Evolutionary conservation across 495 filamentous ascomycete genomes (phyloP), one percentile per base, ranked within the genome.

Genomic region (Aspergillus asperescens): DNA sequence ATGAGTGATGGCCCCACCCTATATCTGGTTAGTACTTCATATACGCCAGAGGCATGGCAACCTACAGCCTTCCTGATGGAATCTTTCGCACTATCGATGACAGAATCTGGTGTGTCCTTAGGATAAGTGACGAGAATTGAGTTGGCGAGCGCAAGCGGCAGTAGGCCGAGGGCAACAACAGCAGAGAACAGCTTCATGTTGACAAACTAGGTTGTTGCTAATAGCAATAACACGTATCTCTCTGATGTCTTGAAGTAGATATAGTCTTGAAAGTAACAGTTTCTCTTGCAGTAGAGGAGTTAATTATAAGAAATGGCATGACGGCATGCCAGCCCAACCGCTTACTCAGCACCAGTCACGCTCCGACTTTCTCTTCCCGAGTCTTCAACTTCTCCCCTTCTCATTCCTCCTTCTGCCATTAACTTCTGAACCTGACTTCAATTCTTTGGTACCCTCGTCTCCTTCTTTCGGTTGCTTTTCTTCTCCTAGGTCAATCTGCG

Each of bases 81-180:
- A 27, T 84, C 70, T 73, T 83, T 94, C 31, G 86, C 88, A 43
- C 86, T 62, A 12, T 79, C 68, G 19, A 95, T 59, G 16, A 93
- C 72, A 20, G 73, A 77, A 47, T 85, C 74, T 13, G 90, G 86
- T 6, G 88, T 92, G 43, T 82, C 76, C 32, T 80, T 70, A 20
- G 84, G 83, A 64, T 88, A 96, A 60, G 79, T 87, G 62, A 96
- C 76, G 54, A 95, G 79, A 44, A 92, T 81, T 42, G 84, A 80
- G 61, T 90, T 88, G 54, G 76, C 83, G 52, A 81, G 69, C 34
- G 73, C 74, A 49, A 80, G 59, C 12, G 79, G 74, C 16, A 89
- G 65, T 15, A 80, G 68, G 15, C 77, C 77, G 37, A 86, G 56
- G 45, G 82, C 53, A 13, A 79, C 56, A 25, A 5, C 42, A 32